A percentile compares a stretch with the other conserved stretches of the same genome.
These are phyloP conservation scores for Colletotrichum gigasporum DNA, from an alignment of 2,329 filamentous ascomycete genomes.

Conservation along the genomic window DNA sequence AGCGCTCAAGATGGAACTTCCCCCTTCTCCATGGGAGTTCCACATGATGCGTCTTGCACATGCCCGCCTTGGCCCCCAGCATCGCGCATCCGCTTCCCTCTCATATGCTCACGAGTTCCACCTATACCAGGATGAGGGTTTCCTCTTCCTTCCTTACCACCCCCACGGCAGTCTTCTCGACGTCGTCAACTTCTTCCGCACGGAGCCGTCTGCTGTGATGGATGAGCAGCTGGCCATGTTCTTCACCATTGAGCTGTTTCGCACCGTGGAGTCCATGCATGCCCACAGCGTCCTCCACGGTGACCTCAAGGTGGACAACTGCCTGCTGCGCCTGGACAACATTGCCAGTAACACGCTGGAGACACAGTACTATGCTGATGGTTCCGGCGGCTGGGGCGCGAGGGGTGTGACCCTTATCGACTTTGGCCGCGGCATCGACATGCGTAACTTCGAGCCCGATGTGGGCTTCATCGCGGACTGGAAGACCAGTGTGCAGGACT, in stretches of 20 bases:
- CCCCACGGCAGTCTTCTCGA: slow-evolving; percentile 95
- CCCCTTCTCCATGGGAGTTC: slow-evolving; percentile 93
- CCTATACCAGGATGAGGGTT: slow-evolving; percentile 88
- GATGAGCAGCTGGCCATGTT: slow-evolving; percentile 96
- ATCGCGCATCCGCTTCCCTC: slow-evolving; percentile 80
- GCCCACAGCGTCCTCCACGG: slow-evolving; percentile 84
- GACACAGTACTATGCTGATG: slow-evolving; percentile 76
- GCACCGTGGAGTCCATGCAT: slow-evolving; percentile 89
- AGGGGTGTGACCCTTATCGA: slow-evolving; percentile 91
- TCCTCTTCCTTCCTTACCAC: slow-evolving; percentile 87
- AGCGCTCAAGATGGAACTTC: slow-evolving; percentile 94
- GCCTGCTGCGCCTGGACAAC: slow-evolving; percentile 82
- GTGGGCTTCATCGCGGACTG: slow-evolving; percentile 96
- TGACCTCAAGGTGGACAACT: slow-evolving; percentile 95
- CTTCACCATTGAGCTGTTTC: slow-evolving; percentile 89
- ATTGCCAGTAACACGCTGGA: slow-evolving; percentile 58
- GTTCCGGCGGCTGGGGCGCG: slow-evolving; percentile 78
- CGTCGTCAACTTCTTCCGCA: slow-evolving; percentile 85
- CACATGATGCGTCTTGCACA: slow-evolving; percentile 91
- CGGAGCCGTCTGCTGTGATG: slow-evolving; percentile 78
- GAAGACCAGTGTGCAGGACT: slow-evolving; percentile 88
- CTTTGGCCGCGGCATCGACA: slow-evolving; percentile 94
- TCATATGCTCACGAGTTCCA: slow-evolving; percentile 90
- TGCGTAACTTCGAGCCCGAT: slow-evolving; percentile 80
- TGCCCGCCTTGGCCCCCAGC: slow-evolving; percentile 74